Evolutionary conservation across 441 rosid genomes (phyloP).

Genomic region (Geranium incanum): DNA sequence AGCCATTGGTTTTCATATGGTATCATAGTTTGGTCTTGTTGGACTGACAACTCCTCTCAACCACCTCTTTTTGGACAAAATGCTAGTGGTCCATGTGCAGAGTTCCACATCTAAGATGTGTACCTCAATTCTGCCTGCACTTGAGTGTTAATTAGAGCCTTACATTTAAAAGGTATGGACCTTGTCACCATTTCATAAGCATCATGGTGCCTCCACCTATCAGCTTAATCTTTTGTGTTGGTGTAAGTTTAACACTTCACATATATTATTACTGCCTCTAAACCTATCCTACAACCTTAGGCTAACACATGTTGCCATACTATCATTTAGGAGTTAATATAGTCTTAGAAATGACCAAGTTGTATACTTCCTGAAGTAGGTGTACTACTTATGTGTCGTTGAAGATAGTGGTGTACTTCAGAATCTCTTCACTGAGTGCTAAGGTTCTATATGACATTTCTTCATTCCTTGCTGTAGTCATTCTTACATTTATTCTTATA

Average conservation of each 20-base stretch:
- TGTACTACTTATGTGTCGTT: neutral
- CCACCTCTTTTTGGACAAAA: too few species aligned
- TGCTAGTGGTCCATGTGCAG: too few species aligned
- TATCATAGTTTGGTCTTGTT: too few species aligned
- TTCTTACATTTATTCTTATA: neutral
- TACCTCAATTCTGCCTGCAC: too few species aligned
- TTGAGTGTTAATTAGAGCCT: too few species aligned
- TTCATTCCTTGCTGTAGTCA: neutral
- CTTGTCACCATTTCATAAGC: too few species aligned
- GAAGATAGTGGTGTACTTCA: constrained; percentile 3
- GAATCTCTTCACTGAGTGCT: neutral
- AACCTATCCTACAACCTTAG: neutral
- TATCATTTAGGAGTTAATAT: neutral
- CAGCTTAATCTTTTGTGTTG: too few species aligned
- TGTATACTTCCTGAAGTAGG: neutral
- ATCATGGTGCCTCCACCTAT: too few species aligned
- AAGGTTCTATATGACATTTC: neutral
- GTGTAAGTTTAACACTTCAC: neutral
- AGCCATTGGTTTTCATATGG: too few species aligned
- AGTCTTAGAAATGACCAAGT: neutral
- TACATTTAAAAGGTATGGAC: too few species aligned
- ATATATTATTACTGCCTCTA: neutral
- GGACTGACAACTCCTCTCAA: too few species aligned
- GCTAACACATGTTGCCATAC: neutral
- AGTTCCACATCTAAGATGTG: too few species aligned